Conservation (phyloP, 306 rosid genomes). For the Trifolium repens region DNA sequence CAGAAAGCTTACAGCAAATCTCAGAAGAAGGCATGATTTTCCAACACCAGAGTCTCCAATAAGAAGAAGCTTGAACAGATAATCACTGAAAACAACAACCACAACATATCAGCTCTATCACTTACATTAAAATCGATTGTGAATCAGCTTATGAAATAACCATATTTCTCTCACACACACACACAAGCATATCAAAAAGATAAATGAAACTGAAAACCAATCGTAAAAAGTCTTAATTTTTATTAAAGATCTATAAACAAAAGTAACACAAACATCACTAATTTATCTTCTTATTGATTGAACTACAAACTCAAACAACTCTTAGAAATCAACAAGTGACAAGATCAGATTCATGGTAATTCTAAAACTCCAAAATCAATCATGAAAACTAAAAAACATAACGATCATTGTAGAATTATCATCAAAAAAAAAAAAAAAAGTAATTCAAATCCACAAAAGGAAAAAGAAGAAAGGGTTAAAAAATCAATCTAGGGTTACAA, state of each 20-base stretch:
- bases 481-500: constrained; percentile 50
- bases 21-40: constrained; percentile 90
- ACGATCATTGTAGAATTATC: neutral
- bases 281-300: constrained; percentile 6
- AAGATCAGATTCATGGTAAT: constrained; percentile 3
- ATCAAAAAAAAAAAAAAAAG: neutral
- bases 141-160: constrained; percentile 4
- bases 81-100: constrained; percentile 65
- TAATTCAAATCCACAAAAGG: neutral
- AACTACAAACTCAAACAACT: constrained; percentile 5
- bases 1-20: constrained; percentile 83
- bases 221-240: neutral
- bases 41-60: constrained; percentile 99
- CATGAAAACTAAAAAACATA: neutral
- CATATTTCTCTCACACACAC: neutral
- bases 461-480: neutral
- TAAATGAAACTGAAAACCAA: constrained; percentile 18
- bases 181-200: constrained; percentile 9
- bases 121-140: neutral
- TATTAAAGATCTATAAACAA: constrained; percentile 20
- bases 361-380: constrained; percentile 21
- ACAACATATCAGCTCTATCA: constrained; percentile 2
- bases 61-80: constrained; percentile 93
- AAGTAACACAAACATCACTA: neutral
- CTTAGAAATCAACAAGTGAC: constrained; percentile 1